Conservation (phyloP, 495 filamentous ascomycete species). For the Penicillium mononematosum region DNA sequence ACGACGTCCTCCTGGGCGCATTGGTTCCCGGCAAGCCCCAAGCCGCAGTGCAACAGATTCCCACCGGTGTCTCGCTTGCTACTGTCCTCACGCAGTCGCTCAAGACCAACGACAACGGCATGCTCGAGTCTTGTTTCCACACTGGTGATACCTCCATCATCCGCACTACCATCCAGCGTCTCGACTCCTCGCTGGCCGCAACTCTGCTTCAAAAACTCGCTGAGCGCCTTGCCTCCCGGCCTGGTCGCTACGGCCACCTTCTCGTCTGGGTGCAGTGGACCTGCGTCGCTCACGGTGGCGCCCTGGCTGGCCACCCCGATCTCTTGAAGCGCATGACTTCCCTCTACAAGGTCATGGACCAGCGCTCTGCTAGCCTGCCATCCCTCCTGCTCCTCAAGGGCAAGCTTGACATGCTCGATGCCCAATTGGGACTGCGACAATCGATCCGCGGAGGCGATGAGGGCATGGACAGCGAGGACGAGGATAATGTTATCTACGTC, state of each 20-base stretch:
- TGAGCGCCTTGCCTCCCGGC: constrained; percentile 79
- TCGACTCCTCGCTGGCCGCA: constrained; percentile 79
- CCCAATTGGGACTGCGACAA: constrained; percentile 78
- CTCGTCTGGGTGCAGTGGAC: constrained; percentile 97
- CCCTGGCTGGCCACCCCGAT: constrained; percentile 77
- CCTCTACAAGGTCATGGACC: constrained; percentile 79
- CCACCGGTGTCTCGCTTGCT: constrained; percentile 76
- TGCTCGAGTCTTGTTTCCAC: constrained; percentile 90
- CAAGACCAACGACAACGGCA: constrained; percentile 79
- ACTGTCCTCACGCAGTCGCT: constrained; percentile 92
- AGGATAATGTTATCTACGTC: constrained; percentile 80
- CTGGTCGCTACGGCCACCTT: constrained; percentile 85
- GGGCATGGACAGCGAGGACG: constrained; percentile 61
- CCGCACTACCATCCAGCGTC: constrained; percentile 80
- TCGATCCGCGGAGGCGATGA: constrained; percentile 52
- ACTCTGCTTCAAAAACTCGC: constrained; percentile 78
- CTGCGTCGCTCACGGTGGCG: constrained; percentile 90
- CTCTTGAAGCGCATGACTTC: constrained; percentile 71
- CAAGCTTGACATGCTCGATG: constrained; percentile 84
- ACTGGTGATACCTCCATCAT: constrained; percentile 71
- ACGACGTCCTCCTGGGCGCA: constrained; percentile 41
- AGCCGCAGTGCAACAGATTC: constrained; percentile 51
- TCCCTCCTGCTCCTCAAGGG: constrained; percentile 86
- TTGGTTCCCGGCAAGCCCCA: constrained; percentile 41
- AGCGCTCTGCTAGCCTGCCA: constrained; percentile 77